Percentiles rank a stretch among this genome's conserved stretches.
phyloP scores from a whole-genome alignment of 345 rosid species.

The Arabidopsis arenosa region DNA sequence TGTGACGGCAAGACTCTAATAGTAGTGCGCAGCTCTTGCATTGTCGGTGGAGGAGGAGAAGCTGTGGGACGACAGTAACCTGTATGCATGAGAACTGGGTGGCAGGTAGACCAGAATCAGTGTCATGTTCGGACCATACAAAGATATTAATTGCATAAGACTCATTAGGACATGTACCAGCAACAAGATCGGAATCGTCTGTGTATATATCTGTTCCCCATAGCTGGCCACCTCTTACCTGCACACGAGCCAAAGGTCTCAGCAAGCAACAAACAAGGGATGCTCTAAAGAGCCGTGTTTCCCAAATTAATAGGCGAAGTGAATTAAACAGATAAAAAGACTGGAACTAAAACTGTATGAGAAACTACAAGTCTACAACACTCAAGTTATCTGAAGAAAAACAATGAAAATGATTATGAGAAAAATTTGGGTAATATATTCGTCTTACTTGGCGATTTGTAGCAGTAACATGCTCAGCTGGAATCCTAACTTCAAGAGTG shows the following conservation, averaged over 20 bases:
- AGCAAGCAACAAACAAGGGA: slow-evolving; percentile 5
- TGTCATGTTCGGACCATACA: slow-evolving; percentile 29
- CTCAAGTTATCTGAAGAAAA: slow-evolving; percentile 18
- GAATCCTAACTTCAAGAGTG: slow-evolving; percentile 92
- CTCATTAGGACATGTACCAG: slow-evolving; percentile 60
- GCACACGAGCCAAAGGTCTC: slow-evolving; percentile 37
- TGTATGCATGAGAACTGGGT: slow-evolving; percentile 97
- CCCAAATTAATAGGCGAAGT: not conserved
- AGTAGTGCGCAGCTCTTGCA: slow-evolving; percentile 89
- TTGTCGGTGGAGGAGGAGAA: slow-evolving; percentile 94
- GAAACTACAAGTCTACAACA: slow-evolving; percentile 16
- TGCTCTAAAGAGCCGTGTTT: slow-evolving; percentile 20
- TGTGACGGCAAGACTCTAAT: slow-evolving; percentile 87
- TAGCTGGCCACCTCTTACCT: slow-evolving; percentile 98
- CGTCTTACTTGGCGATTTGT: slow-evolving; percentile 94
- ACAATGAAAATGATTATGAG: not conserved
- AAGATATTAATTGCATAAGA: slow-evolving; percentile 19
- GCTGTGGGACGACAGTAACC: slow-evolving; percentile 98
- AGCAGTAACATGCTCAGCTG: slow-evolving; percentile 98
- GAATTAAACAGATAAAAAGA: slow-evolving; percentile 5
- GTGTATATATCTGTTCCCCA: slow-evolving; percentile 99
- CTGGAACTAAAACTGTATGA: not conserved
- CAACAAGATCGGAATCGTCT: slow-evolving; percentile 97
- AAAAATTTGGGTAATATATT: slow-evolving; percentile 15
- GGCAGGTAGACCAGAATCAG: slow-evolving; percentile 41